These are phyloP conservation scores for Thalassiosira mediterranea DNA, from an alignment of 352 stramenopile genomes.

Conservation along the genomic window DNA sequence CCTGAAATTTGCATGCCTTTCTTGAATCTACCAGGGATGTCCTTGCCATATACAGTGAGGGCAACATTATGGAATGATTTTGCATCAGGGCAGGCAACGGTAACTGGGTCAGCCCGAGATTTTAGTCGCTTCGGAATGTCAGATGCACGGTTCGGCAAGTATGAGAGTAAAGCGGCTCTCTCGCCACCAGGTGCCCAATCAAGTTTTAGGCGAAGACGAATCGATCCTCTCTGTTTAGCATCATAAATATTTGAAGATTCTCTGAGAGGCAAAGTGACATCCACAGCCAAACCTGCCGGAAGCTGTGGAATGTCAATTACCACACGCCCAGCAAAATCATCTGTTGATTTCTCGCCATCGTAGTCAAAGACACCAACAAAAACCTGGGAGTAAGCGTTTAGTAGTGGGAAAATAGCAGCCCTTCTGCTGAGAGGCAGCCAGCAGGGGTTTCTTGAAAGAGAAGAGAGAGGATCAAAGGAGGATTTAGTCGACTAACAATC, in stretches of 20 bases:
- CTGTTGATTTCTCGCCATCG: slow-evolving; percentile 54
- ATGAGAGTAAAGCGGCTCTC: slow-evolving; percentile 45
- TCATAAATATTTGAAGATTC: slow-evolving; percentile 44
- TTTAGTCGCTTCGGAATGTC: slow-evolving; percentile 31
- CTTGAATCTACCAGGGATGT: slow-evolving; percentile 77
- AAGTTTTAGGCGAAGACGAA: slow-evolving; percentile 45
- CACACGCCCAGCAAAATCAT: slow-evolving; percentile 74
- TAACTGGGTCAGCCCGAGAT: slow-evolving; percentile 38
- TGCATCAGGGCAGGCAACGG: slow-evolving; percentile 62
- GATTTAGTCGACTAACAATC: too few relatives aligned
- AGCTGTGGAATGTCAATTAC: slow-evolving; percentile 67
- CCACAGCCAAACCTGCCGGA: slow-evolving; percentile 69
- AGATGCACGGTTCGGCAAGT: too few relatives aligned
- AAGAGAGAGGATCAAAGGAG: too few relatives aligned
- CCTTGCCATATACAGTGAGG: slow-evolving; percentile 73
- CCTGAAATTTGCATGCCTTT: slow-evolving; percentile 47
- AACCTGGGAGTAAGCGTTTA: slow-evolving; percentile 73
- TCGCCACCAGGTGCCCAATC: slow-evolving; percentile 56
- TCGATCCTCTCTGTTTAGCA: slow-evolving; percentile 37
- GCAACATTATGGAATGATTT: slow-evolving; percentile 78
- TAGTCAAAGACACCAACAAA: slow-evolving; percentile 81
- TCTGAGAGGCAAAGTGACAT: slow-evolving; percentile 72
- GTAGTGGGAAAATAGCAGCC: slow-evolving; percentile 75
- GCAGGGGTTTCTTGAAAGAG: slow-evolving; percentile 66
- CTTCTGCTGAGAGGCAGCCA: slow-evolving; percentile 62